Percentiles rank a stretch among this genome's conserved stretches.
These are phyloP conservation scores for Ascochyta fabae DNA, from an alignment of 2,329 filamentous ascomycete species.

Conservation along the genomic window DNA sequence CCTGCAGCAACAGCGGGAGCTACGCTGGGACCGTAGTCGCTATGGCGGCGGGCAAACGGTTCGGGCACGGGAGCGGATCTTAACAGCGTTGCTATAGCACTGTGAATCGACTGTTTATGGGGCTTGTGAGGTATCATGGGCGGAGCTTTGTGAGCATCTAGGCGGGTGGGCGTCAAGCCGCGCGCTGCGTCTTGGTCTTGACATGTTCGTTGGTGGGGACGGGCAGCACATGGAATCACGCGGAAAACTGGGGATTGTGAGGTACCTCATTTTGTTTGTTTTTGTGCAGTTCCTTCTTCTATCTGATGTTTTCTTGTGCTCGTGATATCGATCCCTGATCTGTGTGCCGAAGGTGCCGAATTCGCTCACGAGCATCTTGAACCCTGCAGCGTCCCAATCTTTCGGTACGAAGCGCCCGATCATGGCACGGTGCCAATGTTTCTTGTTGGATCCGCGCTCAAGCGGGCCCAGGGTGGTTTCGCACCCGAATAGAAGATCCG, in stretches of 20 bases:
- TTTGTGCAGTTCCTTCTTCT: conserved; percentile 17
- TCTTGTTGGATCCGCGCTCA: conserved; percentile 1
- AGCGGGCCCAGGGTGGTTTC: conserved; percentile 1
- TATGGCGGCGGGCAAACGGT: conserved; percentile 12
- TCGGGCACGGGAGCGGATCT: conserved; percentile 4
- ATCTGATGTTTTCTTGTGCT: conserved; percentile 17
- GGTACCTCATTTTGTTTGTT: conserved; percentile 24
- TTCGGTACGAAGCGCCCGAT: conserved; percentile 12
- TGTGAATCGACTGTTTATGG: background rate
- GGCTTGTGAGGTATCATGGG: conserved; percentile 7
- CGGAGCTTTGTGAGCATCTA: background rate
- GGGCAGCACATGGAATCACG: conserved; percentile 8
- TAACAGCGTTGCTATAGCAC: conserved; percentile 1
- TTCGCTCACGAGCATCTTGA: conserved; percentile 14
- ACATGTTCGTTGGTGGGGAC: background rate
- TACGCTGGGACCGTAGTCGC: background rate
- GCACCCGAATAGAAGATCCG: background rate
- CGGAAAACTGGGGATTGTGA: conserved; percentile 9
- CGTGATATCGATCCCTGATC: conserved; percentile 3
- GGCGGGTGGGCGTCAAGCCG: background rate
- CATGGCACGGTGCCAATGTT: conserved; percentile 6
- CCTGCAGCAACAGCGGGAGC: background rate
- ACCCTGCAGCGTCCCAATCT: conserved; percentile 10
- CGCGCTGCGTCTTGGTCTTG: background rate
- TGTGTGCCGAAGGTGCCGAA: conserved; percentile 7